Percentiles rank a stretch among this genome's conserved stretches.
Evolutionary conservation across 2,329 filamentous ascomycete genomes (phyloP).

Genomic region (Metarhizium brunneum): DNA sequence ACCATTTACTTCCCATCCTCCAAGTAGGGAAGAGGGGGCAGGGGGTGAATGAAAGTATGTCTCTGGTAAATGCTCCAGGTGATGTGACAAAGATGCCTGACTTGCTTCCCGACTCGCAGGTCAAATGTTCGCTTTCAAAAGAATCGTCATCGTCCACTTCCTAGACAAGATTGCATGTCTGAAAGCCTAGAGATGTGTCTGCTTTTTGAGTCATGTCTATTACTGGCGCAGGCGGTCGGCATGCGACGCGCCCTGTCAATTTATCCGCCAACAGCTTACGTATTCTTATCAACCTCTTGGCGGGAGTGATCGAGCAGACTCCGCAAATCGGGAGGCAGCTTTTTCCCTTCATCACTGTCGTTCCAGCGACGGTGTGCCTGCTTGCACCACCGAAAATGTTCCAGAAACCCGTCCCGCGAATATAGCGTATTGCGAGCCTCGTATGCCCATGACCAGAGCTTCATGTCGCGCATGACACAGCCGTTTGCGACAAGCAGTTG

Average conservation of each 20-base stretch:
- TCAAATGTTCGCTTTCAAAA: background rate
- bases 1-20: no score
- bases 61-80: no score
- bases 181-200: no score
- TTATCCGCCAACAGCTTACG: no score
- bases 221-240: background rate
- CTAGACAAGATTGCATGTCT: background rate
- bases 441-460: constrained; percentile 4
- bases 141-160: background rate
- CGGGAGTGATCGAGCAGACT: background rate
- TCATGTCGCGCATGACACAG: no score
- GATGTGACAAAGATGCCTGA: background rate
- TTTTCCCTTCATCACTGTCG: constrained; percentile 3
- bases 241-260: background rate
- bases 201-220: no score
- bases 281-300: background rate
- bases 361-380: constrained; percentile 23
- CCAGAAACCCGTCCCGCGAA: constrained; percentile 19
- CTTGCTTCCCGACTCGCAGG: background rate
- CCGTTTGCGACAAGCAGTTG: constrained; percentile 11
- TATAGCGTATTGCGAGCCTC: constrained; percentile 18
- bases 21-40: no score
- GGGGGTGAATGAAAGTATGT: no score
- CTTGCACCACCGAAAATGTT: constrained; percentile 25
- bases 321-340: background rate